Evolutionary conservation across 129 eudicot species (phyloP).

Genomic region (Cynara cardunculus): DNA sequence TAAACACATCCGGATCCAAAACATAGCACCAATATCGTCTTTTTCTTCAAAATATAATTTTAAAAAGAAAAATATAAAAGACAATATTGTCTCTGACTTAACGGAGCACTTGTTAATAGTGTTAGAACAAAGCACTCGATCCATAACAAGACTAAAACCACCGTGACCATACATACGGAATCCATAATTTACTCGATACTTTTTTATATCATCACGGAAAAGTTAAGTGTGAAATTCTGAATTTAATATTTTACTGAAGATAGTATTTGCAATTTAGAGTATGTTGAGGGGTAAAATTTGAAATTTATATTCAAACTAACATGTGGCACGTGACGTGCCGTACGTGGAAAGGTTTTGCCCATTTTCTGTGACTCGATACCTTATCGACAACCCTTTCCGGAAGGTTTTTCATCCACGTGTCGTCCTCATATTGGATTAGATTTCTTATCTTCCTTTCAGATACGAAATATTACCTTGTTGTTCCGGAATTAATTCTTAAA

Average conservation of each 20-base stretch:
- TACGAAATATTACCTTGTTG: background rate
- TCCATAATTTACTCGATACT: too few species aligned
- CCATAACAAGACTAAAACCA: too few species aligned
- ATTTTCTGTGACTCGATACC: background rate
- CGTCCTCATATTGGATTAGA: background rate
- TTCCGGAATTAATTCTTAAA: too few species aligned
- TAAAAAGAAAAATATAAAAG: too few species aligned
- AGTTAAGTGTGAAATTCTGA: background rate
- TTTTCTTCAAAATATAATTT: too few species aligned
- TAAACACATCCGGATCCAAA: too few species aligned
- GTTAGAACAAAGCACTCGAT: too few species aligned
- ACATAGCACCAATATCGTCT: too few species aligned
- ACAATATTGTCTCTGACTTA: too few species aligned
- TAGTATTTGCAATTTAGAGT: background rate
- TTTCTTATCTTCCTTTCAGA: background rate
- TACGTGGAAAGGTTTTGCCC: background rate
- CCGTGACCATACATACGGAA: too few species aligned
- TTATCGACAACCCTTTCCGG: background rate
- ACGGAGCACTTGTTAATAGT: too few species aligned
- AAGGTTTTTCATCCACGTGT: background rate
- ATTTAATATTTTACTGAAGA: background rate
- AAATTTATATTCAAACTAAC: background rate
- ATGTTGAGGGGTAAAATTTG: background rate
- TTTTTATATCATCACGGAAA: background rate
- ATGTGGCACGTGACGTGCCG: background rate